phyloP scores from a whole-genome alignment of 2,329 filamentous ascomycete genomes.

The Blumeriella jaapii region DNA sequence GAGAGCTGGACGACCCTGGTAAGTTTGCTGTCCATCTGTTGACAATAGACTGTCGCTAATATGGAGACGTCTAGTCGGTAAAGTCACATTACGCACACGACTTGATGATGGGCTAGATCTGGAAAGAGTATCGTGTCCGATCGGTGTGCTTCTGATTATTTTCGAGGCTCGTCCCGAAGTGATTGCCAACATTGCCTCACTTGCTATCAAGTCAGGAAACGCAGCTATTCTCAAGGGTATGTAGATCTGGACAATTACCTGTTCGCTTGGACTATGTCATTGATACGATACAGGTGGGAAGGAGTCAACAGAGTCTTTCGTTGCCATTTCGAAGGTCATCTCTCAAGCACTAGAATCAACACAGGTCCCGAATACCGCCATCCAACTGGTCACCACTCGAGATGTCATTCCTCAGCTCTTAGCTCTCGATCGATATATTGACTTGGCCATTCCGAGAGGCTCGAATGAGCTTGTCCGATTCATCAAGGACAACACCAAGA shows the following conservation, averaged over 20 bases:
- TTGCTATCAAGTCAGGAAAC: constrained; percentile 96
- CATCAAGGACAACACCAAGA: constrained; percentile 83
- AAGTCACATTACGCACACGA: constrained; percentile 69
- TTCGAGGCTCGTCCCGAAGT: constrained; percentile 97
- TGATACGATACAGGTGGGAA: constrained; percentile 57
- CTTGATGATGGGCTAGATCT: constrained; percentile 79
- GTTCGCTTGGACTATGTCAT: not conserved
- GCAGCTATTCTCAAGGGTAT: constrained; percentile 85
- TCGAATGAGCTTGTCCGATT: constrained; percentile 38
- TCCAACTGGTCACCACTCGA: constrained; percentile 89
- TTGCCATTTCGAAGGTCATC: constrained; percentile 78
- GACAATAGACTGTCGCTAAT: constrained; percentile 8
- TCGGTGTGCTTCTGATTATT: constrained; percentile 95
- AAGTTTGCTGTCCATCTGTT: constrained; percentile 17
- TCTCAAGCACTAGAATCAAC: constrained; percentile 63
- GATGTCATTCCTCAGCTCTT: constrained; percentile 86
- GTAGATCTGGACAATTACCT: not conserved
- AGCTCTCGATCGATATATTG: constrained; percentile 74
- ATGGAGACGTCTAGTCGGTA: constrained; percentile 54
- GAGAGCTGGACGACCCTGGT: constrained; percentile 76
- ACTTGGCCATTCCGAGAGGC: constrained; percentile 78
- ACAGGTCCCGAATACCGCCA: constrained; percentile 69
- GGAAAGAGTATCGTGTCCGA: constrained; percentile 84
- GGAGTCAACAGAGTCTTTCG: constrained; percentile 90
- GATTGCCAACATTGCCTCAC: constrained; percentile 91